Percentiles rank a stretch among this genome's conserved stretches.
These are phyloP conservation scores for Tetracentron sinense DNA, from an alignment of 164 flowering plant genomes.

Conservation along the genomic window DNA sequence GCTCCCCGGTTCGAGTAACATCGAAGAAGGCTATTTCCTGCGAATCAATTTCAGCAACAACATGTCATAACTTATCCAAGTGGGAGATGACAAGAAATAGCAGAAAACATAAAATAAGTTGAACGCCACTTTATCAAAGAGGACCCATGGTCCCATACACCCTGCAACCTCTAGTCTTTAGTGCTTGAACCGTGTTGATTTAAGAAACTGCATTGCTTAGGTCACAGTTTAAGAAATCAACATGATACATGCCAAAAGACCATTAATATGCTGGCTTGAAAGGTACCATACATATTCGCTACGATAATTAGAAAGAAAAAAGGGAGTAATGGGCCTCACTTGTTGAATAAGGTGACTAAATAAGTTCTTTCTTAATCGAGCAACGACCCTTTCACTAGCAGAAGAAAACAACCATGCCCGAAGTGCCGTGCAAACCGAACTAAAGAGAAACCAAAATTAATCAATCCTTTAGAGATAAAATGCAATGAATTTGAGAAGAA, in stretches of 20 bases:
- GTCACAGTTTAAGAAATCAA: neutral
- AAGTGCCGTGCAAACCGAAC: slow-evolving; percentile 75
- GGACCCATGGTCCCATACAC: neutral
- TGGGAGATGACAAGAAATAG: neutral
- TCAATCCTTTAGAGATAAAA: neutral
- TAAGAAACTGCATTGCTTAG: neutral
- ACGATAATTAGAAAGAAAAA: neutral
- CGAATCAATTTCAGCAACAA: slow-evolving; percentile 5
- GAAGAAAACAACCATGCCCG: slow-evolving; percentile 93
- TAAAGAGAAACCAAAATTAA: slow-evolving; percentile 25
- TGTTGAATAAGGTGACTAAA: slow-evolving; percentile 82
- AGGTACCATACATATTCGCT: neutral
- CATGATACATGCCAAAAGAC: neutral
- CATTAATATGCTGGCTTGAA: neutral
- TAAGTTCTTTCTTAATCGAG: slow-evolving; percentile 73
- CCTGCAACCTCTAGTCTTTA: neutral
- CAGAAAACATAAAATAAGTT: neutral
- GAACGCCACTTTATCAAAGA: neutral
- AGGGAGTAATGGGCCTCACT: slow-evolving; percentile 29
- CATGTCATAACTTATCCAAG: neutral
- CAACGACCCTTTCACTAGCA: slow-evolving; percentile 98
- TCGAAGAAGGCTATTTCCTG: slow-evolving; percentile 92
- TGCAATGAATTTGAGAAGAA: too few relatives aligned
- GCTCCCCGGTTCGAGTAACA: slow-evolving; percentile 95
- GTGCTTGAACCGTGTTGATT: neutral